Evolutionary conservation across 2,329 filamentous ascomycete species (phyloP).

Genomic region (Juglanconis sp.): DNA sequence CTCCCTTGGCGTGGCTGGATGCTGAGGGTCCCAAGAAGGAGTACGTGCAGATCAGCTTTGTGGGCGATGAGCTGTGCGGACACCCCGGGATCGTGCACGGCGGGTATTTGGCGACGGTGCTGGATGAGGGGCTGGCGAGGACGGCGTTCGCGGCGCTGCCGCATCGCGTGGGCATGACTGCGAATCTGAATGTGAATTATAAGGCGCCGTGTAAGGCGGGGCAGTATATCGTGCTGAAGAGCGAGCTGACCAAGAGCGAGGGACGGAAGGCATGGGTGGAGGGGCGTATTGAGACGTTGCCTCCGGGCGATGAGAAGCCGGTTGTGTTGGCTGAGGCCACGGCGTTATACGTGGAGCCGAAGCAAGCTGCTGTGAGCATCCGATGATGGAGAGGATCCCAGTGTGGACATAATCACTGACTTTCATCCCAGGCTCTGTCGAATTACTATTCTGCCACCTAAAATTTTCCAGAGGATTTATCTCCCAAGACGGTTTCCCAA

Average conservation of each 20-base stretch:
- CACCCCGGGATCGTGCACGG: slow-evolving; percentile 91
- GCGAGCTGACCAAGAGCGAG: slow-evolving; percentile 79
- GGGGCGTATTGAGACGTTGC: slow-evolving; percentile 78
- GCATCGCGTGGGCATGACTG: slow-evolving; percentile 81
- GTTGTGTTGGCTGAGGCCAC: slow-evolving; percentile 75
- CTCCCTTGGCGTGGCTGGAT: slow-evolving; percentile 75
- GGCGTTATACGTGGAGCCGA: slow-evolving; percentile 85
- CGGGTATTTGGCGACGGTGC: slow-evolving; percentile 82
- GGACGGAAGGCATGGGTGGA: slow-evolving; percentile 94
- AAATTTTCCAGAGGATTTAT: slow-evolving; percentile 8
- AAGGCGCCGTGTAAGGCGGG: slow-evolving; percentile 73
- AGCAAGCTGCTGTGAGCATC: slow-evolving; percentile 67
- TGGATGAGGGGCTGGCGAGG: slow-evolving; percentile 85
- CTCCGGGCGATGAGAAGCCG: slow-evolving; percentile 58
- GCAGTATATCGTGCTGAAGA: slow-evolving; percentile 73
- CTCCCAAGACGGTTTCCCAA: too few species aligned
- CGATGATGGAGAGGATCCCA: not conserved
- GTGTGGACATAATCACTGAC: not conserved
- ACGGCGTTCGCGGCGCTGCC: slow-evolving; percentile 88
- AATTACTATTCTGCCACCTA: slow-evolving; percentile 2
- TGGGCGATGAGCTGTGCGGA: slow-evolving; percentile 78
- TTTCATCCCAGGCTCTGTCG: slow-evolving; percentile 5
- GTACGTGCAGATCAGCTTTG: slow-evolving; percentile 69
- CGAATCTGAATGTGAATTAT: slow-evolving; percentile 81
- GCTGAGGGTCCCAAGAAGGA: slow-evolving; percentile 56